Evolutionary conservation across 495 filamentous ascomycete genomes (phyloP).

Genomic region (Penicillium cinerascens): DNA sequence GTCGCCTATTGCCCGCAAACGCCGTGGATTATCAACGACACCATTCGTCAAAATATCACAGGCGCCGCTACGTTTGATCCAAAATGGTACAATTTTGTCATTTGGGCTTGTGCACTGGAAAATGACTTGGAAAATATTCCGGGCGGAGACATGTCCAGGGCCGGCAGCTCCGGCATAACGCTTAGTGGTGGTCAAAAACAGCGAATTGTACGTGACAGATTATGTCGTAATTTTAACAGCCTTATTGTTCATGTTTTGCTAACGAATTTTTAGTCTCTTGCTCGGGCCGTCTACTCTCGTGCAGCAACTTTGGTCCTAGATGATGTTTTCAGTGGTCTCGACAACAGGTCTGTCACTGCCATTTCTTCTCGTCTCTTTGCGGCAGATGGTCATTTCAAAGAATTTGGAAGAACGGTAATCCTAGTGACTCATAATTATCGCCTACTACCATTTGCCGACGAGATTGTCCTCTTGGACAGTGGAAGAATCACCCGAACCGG

Average conservation of each 20-base stretch:
- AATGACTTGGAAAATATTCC: conserved; percentile 22
- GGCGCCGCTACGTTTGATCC: conserved; percentile 17
- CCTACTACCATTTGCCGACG: conserved; percentile 1
- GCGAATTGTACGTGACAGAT: conserved; percentile 48
- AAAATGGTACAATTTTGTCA: conserved; percentile 31
- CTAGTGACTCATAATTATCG: conserved; percentile 10
- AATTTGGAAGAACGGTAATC: conserved; percentile 17
- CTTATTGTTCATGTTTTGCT: neutral
- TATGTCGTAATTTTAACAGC: neutral
- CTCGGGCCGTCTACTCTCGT: conserved; percentile 23
- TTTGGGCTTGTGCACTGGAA: conserved; percentile 25
- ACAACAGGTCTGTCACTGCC: conserved; percentile 6
- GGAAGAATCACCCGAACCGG: neutral
- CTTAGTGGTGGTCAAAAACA: conserved; percentile 69
- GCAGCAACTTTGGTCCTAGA: conserved; percentile 6
- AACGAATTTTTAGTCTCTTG: conserved; percentile 12
- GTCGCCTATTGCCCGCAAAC: conserved; percentile 41
- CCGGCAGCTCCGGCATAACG: conserved; percentile 79
- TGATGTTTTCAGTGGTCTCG: conserved; percentile 23
- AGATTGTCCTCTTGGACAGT: conserved; percentile 4
- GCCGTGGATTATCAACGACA: conserved; percentile 40
- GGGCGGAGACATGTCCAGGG: conserved; percentile 68
- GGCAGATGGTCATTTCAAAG: conserved; percentile 14
- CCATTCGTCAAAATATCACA: conserved; percentile 37
- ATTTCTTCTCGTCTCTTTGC: conserved; percentile 13